Evolutionary conservation across 2,329 filamentous ascomycete species (phyloP).

Genomic region (Aspergillus phoenicis): DNA sequence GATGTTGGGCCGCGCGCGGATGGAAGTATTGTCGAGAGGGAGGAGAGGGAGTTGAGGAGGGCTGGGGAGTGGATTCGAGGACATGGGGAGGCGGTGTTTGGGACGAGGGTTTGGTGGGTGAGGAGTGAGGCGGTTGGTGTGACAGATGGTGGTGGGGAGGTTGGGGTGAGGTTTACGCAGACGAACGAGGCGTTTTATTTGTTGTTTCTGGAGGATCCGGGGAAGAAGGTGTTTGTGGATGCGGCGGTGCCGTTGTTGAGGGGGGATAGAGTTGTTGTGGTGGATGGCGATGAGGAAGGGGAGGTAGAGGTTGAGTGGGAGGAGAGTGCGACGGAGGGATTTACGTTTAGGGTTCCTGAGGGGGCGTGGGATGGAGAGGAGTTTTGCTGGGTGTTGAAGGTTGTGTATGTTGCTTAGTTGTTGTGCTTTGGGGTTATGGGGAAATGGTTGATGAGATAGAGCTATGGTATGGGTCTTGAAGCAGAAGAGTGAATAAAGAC

Average conservation of each 20-base stretch:
- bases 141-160: neutral
- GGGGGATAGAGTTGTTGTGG: slow-evolving; percentile 52
- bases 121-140: slow-evolving; percentile 41
- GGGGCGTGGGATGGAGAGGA: neutral
- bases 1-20: slow-evolving; percentile 60
- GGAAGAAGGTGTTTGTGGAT: slow-evolving; percentile 46
- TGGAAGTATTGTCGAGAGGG: slow-evolving; percentile 55
- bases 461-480: no score
- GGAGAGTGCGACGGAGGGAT: neutral
- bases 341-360: neutral
- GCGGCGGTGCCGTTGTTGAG: slow-evolving; percentile 49
- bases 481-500: no score
- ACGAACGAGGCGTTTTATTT: slow-evolving; percentile 58
- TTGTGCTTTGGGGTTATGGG: no score
- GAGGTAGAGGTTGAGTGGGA: neutral
- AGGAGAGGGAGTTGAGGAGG: slow-evolving; percentile 51
- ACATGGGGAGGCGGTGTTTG: slow-evolving; percentile 59
- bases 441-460: neutral
- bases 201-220: slow-evolving; percentile 48
- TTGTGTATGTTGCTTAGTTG: neutral
- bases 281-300: slow-evolving; percentile 33
- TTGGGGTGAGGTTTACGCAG: slow-evolving; percentile 54
- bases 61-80: slow-evolving; percentile 58
- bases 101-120: slow-evolving; percentile 59
- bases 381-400: slow-evolving; percentile 2